Conservation (phyloP, 192 early-diverging fungal species). For the Coemansia sp. region DNA sequence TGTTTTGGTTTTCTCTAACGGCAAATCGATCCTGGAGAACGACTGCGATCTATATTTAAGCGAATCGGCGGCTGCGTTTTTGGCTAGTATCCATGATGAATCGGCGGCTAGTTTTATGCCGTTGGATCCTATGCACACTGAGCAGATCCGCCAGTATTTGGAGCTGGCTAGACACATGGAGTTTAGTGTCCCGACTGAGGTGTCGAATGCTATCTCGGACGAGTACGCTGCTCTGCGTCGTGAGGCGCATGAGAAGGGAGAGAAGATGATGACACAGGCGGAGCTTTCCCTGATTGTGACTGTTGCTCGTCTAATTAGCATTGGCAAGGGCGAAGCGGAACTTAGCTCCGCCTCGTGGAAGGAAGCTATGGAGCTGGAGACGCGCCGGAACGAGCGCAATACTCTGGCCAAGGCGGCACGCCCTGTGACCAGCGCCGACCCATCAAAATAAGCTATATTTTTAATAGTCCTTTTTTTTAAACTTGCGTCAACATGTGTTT, state of each 20-base stretch:
- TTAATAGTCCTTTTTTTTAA: not conserved
- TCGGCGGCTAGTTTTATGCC: constrained; percentile 16
- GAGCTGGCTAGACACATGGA: constrained; percentile 56
- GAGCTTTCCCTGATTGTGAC: constrained; percentile 48
- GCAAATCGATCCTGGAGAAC: constrained; percentile 69
- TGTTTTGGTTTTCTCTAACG: constrained; percentile 64
- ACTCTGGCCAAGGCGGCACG: constrained; percentile 1
- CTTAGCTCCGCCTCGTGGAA: constrained; percentile 47
- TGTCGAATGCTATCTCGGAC: constrained; percentile 64
- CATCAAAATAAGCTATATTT: constrained; percentile 1
- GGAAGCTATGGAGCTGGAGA: constrained; percentile 44
- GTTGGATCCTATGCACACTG: constrained; percentile 55
- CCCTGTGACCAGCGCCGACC: not conserved
- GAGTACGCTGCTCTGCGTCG: constrained; percentile 45
- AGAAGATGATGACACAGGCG: constrained; percentile 48
- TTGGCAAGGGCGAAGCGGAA: constrained; percentile 44
- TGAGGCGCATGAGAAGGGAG: constrained; percentile 35
- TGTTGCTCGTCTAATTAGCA: constrained; percentile 49
- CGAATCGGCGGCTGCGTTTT: constrained; percentile 19
- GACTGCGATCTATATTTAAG: constrained; percentile 61
- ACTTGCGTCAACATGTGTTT: not conserved
- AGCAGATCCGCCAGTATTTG: constrained; percentile 63
- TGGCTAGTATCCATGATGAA: constrained; percentile 15
- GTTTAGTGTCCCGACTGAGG: constrained; percentile 63
- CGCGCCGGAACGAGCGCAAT: constrained; percentile 28